These are phyloP conservation scores for Rhizopogon vulgaris DNA, from an alignment of 768 basidiomycete genomes.

Conservation along the genomic window DNA sequence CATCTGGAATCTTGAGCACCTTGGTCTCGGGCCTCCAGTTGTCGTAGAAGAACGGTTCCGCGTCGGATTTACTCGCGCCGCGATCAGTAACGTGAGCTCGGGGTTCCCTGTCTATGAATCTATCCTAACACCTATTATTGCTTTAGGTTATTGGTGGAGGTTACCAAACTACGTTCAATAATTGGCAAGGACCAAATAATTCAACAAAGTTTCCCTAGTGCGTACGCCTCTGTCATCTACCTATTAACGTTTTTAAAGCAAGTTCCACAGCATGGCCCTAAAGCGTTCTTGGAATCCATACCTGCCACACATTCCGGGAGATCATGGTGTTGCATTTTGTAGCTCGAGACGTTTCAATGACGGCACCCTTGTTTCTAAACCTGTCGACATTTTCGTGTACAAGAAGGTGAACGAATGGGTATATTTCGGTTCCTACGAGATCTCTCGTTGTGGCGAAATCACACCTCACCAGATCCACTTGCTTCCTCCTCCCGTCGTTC, in stretches of 20 bases:
- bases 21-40: slow-evolving; percentile 7
- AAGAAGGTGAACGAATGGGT: slow-evolving; percentile 6
- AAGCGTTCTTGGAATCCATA: slow-evolving; percentile 12
- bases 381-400: slow-evolving; percentile 11
- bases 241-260: neutral
- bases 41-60: slow-evolving; percentile 3
- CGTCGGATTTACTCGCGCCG: slow-evolving; percentile 10
- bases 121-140: neutral
- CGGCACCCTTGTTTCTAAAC: neutral
- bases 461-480: slow-evolving; percentile 6
- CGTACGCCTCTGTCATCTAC: neutral
- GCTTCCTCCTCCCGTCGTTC: slow-evolving; percentile 4
- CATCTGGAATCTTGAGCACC: slow-evolving; percentile 4
- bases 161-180: neutral
- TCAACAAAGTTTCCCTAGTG: neutral
- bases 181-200: neutral
- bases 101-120: neutral
- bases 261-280: slow-evolving; percentile 3
- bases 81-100: slow-evolving; percentile 10
- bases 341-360: neutral
- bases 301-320: slow-evolving; percentile 9
- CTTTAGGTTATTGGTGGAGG: neutral
- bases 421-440: slow-evolving; percentile 7
- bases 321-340: slow-evolving; percentile 13
- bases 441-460: slow-evolving; percentile 9